Evolutionary conservation across 78 protist species (phyloP).

Genomic region (Dictyostelium brefeldianum): DNA sequence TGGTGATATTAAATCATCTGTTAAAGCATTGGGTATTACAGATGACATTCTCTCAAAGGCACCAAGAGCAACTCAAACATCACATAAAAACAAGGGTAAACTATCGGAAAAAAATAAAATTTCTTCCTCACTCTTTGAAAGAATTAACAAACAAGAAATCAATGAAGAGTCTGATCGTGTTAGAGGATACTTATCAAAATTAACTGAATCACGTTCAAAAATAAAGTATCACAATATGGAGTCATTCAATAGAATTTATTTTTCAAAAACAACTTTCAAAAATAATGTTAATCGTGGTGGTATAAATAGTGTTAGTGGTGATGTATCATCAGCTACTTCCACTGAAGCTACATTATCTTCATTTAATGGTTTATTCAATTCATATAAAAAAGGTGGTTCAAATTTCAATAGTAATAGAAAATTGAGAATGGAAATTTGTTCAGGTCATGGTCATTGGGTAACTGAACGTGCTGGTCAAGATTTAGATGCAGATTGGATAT

Average conservation of each 20-base stretch:
- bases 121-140: constrained; percentile 59
- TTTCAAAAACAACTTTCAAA: constrained; percentile 37
- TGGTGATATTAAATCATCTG: constrained; percentile 52
- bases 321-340: not conserved
- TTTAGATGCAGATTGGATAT: constrained; percentile 76
- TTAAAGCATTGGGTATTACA: constrained; percentile 51
- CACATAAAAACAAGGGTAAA: constrained; percentile 61
- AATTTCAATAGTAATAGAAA: not conserved
- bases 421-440: constrained; percentile 75
- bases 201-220: not conserved
- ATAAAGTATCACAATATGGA: constrained; percentile 41
- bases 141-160: constrained; percentile 70
- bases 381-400: not conserved
- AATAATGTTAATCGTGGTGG: not conserved
- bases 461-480: constrained; percentile 75
- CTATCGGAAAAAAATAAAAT: constrained; percentile 53
- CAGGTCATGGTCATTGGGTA: constrained; percentile 90
- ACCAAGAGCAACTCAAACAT: constrained; percentile 9
- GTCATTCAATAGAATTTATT: not conserved
- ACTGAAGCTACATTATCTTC: not conserved
- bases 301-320: not conserved
- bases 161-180: constrained; percentile 65
- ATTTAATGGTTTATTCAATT: constrained; percentile 1
- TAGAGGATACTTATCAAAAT: constrained; percentile 7
- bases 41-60: constrained; percentile 58